Conservation (phyloP, 1,139 yeast species). For the Taphrina populina region DNA sequence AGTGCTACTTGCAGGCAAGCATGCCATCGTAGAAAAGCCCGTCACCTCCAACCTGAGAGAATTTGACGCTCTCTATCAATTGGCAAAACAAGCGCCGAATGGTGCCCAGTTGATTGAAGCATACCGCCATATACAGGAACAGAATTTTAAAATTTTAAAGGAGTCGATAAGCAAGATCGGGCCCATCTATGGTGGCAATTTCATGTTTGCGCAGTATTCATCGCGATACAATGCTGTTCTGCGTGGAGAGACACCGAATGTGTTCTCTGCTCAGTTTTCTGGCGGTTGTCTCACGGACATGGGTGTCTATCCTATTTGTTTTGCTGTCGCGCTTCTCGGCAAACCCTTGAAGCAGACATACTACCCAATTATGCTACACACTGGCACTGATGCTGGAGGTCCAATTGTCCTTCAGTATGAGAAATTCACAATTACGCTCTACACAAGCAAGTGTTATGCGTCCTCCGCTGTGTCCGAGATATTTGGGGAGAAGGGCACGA, state of each 20-base stretch:
- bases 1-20: constrained; percentile 55
- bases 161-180: constrained; percentile 6
- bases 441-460: constrained; percentile 21
- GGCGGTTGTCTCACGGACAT: constrained; percentile 32
- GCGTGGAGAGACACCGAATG: constrained; percentile 21
- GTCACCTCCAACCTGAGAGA: constrained; percentile 56
- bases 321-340: constrained; percentile 33
- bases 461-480: constrained; percentile 22
- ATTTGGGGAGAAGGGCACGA: constrained; percentile 27
- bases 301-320: constrained; percentile 27
- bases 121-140: constrained; percentile 26
- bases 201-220: constrained; percentile 23
- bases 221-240: constrained; percentile 21
- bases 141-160: constrained; percentile 20
- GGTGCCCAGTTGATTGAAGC: constrained; percentile 29
- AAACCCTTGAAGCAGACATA: constrained; percentile 23
- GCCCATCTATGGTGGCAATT: constrained; percentile 7
- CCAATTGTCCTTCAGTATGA: constrained; percentile 22
- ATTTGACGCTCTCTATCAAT: constrained; percentile 47
- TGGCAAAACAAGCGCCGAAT: constrained; percentile 6
- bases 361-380: constrained; percentile 20
- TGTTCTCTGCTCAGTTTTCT: constrained; percentile 19
- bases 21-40: constrained; percentile 64
- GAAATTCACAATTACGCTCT: constrained; percentile 3
- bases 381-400: constrained; percentile 32